Base-by-base conservation (phyloP, 441 rosid genomes). In the Erodium moschatum region DNA sequence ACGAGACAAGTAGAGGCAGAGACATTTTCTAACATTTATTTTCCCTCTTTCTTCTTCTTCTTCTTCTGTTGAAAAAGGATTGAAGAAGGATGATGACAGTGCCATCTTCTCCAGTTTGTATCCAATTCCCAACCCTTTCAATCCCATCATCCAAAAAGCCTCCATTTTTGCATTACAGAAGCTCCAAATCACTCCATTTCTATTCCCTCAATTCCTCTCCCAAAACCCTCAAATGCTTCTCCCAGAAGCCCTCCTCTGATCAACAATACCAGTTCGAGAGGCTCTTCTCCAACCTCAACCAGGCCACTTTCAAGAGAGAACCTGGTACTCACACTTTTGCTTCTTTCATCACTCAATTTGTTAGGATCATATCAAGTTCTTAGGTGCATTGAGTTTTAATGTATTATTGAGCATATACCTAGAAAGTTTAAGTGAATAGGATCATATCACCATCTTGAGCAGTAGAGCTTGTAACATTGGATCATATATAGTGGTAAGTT, bases 281-380 rank as follows among this genome's bases (percentile, higher is more conserved):
- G 83, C 87, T 89, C 20, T 92, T 92, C 77, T 92, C 98, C 40
- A 92, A 92, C 74, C 85, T 92, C 69, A 89, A 92, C 71, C 86
- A 63, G 73, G 85, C 85, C 72, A 86, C 94, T 1, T 72, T 89
- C 60, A 89, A 86, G 78, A 81, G 95, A 82, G 90, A 90, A 77
- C 86, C 97, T 5, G 98, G 97, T 89, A 74, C 24, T 2, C 5
- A 27, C 24, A 15, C n/a, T 11, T 11, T 68, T 18, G 60, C n/a
- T 8, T 54, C 6, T 35, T 8, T 13, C 9, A 48, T n/a, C 24
- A 11, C 20, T 35, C 40, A 35, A 35, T 3, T 35, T 35, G 40
- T 35, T 6, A 35, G 40, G 40, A 35, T 6, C 40, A 35, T 35
- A 35, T 29, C 31, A 7, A 35, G 40, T 5, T 35, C 6, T 33